Base-by-base conservation (phyloP, 139 green algal genomes). In the Chlamydomonas sphaeroides region DNA sequence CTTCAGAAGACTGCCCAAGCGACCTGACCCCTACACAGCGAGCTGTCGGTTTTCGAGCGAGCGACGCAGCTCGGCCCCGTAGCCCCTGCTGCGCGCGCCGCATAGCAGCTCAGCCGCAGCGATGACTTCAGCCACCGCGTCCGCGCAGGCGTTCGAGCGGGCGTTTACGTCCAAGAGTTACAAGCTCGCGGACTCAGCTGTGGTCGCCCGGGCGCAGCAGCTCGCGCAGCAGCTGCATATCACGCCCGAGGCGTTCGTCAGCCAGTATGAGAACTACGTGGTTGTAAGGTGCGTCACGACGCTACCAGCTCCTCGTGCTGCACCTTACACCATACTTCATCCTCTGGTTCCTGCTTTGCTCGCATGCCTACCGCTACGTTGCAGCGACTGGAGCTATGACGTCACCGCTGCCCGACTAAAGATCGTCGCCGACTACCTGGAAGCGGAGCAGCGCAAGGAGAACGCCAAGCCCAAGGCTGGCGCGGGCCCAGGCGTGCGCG, bases 191-290 rank as follows among this genome's bases (percentile, higher is more conserved):
- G 75, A 82, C 20, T 25, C 42, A 14, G 4, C 42, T 14, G 23
- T 82, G n/a, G 30, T 42, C 20, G 61, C 42, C 53, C 61, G 75
- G 18, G 75, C 75, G 32, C 62, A 73, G 32, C 62, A 72, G 33
- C 45, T 82, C 3, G 61, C 75, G 21, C 61, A 72, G 62, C 61
- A 82, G 75, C 63, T 82, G 25, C 75, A 72, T 42, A 73, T 82
- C 26, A 39, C 33, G 11, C 25, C 49, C 21, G 77, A 84, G 36
- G n/a, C 48, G 2, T 84, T 84, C 23, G 77, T 65, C 18, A 84
- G 72, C 36, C 77, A 84, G 25, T 84, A 84, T 76, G 77, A 84
- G 17, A 84, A 48, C 38, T 66, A 56, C 26, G 65, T 65, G 1
- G 35, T 84, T 14, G 45, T 66, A n/a, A 73, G 33, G 76, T 83